Conservation (phyloP, 2,329 filamentous ascomycete genomes). For the Lecanoromycetidae sp. region DNA sequence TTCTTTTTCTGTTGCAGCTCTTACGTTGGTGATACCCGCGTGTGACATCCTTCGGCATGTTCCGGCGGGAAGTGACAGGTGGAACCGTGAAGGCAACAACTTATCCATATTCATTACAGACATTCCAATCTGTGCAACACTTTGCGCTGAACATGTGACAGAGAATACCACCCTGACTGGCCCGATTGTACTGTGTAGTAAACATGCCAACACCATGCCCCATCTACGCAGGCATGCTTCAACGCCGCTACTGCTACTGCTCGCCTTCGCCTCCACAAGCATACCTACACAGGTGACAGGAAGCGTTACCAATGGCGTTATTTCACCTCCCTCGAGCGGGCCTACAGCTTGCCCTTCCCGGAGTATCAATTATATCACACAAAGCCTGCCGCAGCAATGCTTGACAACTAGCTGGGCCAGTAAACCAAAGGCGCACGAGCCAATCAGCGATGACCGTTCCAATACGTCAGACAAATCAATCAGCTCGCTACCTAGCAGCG, state of each 20-base stretch:
- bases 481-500: background rate
- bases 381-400: slow-evolving; percentile 64
- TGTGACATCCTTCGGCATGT: no score
- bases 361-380: slow-evolving; percentile 72
- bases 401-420: slow-evolving; percentile 49
- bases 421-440: slow-evolving; percentile 19
- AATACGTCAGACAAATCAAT: background rate
- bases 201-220: slow-evolving; percentile 6
- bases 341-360: slow-evolving; percentile 11
- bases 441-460: background rate
- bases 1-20: no score
- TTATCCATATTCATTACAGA: no score
- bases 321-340: background rate
- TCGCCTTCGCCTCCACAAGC: background rate
- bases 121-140: no score
- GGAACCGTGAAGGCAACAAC: no score
- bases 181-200: no score
- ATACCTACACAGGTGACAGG: background rate
- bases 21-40: no score
- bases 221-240: slow-evolving; percentile 5
- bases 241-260: slow-evolving; percentile 5
- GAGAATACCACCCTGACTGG: no score
- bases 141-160: no score
- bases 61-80: no score
- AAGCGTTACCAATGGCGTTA: background rate